Evolutionary conservation across 2,329 filamentous ascomycete species (phyloP), one percentile per base, ranked within the genome.

Genomic region (Immersiporthe knoxdaviesiana): DNA sequence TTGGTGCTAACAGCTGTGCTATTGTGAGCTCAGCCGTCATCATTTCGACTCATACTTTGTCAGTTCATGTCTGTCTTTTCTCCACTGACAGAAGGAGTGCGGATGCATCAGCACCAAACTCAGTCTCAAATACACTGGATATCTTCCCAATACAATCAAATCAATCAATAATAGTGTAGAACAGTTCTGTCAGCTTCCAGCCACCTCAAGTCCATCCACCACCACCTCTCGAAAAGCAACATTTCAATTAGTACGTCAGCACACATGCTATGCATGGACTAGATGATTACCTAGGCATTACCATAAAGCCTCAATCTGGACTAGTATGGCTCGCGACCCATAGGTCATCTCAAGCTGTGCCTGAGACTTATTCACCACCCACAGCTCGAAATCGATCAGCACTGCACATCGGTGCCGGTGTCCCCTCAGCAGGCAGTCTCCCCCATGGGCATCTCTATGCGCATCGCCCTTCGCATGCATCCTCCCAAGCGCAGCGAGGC

Each of bases 321-420:
- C 41, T 21, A 63, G n/a, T 66, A 8, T 67, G 68, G 12, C 56
- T 61, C 70, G 72, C 72, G 12, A 72, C 59, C 47, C 65, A 65
- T 60, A 68, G 6, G 35, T 74, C 73, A 68, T 65, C 5, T 60
- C 62, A 41, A 67, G 59, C 30, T 71, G 71, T 0, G 21, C 63
- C 8, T n/a, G 11, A 3, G 66, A 63, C 12, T 62, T 39, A 1
- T 30, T 52, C 52, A 68, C 65, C 14, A 66, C 35, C 0, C 71
- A 67, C 24, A 74, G 61, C 69, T 74, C 73, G 62, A 74, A 74
- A 27, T 74, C 73, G 2, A 74, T 39, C 3, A 74, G 35, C 11
- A 67, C 68, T 12, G 73, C 71, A n/a, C n/a, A n/a, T n/a, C n/a
- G n/a, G 71, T 65, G 1, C 66, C 71, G 5, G 70, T 62, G 3